Percentiles rank a stretch among this genome's conserved stretches.
Conservation (phyloP, 2,329 filamentous ascomycete species). For the Cladosporium sp. region DNA sequence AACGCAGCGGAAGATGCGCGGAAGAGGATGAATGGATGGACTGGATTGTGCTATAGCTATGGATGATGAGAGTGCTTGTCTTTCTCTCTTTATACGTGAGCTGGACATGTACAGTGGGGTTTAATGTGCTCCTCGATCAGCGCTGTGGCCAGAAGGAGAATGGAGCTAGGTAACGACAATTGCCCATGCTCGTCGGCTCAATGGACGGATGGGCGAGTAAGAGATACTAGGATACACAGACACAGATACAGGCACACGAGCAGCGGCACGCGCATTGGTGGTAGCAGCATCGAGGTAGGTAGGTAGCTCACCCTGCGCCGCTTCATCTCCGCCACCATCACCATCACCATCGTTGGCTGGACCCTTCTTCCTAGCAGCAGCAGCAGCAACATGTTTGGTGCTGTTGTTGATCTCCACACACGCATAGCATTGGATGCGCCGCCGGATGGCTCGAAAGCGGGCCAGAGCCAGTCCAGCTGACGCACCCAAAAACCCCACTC, state of each 20-base stretch:
- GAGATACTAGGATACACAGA: not conserved
- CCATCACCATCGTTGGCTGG: not conserved
- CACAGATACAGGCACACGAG: not conserved
- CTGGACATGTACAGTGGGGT: slow-evolving; percentile 4
- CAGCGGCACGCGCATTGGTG: not conserved
- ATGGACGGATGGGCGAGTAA: not conserved
- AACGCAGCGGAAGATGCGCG: slow-evolving; percentile 9
- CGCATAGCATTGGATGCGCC: not conserved
- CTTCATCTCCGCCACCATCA: not conserved
- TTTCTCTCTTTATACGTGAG: slow-evolving; percentile 1
- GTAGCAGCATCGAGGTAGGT: not conserved
- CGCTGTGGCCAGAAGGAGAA: not conserved
- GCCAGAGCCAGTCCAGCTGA: not conserved
- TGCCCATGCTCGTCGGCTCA: slow-evolving; percentile 5
- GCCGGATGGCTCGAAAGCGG: not conserved
- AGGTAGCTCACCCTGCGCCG: not conserved
- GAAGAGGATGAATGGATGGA: not conserved
- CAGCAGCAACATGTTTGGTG: not conserved
- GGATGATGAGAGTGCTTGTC: not conserved
- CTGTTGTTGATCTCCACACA: not conserved
- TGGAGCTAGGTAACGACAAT: slow-evolving; percentile 10
- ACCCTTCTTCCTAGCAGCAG: not conserved
- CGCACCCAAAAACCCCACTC: not conserved
- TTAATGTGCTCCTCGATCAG: not conserved
- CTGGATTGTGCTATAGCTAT: not conserved